These are phyloP conservation scores for Panicum hallii DNA, from an alignment of 202 grass and related monocot genomes.

Conservation along the genomic window DNA sequence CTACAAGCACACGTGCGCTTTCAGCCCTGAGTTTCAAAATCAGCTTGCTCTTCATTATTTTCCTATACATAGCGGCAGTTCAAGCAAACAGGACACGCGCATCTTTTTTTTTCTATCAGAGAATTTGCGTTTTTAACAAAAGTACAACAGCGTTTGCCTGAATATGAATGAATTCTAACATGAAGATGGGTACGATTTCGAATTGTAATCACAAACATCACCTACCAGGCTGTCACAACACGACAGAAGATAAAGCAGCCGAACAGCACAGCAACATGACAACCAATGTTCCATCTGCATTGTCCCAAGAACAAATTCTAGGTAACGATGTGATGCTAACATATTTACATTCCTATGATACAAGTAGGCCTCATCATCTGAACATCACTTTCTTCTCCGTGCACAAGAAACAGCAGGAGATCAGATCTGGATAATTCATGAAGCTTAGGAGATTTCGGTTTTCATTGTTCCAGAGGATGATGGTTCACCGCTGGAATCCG, in stretches of 20 bases:
- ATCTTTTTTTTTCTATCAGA: neutral
- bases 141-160: neutral
- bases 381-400: neutral
- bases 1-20: too few relatives aligned
- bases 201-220: neutral
- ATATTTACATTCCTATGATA: constrained; percentile 37
- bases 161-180: neutral
- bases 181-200: neutral
- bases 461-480: constrained; percentile 86
- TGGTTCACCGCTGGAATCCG: constrained; percentile 71
- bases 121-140: neutral
- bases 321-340: neutral
- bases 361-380: constrained; percentile 1
- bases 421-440: neutral
- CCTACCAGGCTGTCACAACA: neutral
- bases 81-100: neutral
- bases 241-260: neutral
- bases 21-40: neutral
- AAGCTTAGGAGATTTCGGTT: constrained; percentile 52
- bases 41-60: neutral
- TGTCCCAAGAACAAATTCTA: neutral
- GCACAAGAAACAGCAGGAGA: constrained; percentile 17
- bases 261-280: neutral
- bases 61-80: neutral
- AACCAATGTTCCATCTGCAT: neutral